A percentile compares a stretch with the other conserved stretches of the same genome.
phyloP scores from a whole-genome alignment of 176 grass and related monocot species.

The Alloteropsis semialata region DNA sequence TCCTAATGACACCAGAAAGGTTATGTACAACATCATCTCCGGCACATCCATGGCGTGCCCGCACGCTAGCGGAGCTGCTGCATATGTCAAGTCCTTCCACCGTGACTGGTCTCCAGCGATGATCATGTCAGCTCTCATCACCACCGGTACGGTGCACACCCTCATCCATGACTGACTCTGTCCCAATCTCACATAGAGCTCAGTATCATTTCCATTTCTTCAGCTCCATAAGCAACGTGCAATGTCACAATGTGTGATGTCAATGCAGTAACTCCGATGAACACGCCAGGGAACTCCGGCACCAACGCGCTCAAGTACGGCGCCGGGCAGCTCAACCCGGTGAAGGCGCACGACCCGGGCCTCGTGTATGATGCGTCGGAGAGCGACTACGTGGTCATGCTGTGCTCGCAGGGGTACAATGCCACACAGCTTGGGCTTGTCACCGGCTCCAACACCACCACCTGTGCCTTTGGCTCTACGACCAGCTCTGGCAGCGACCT shows the following conservation, averaged over 20 bases:
- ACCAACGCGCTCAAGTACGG: conserved; percentile 16
- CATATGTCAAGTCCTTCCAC: conserved; percentile 49
- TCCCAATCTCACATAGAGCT: too few relatives aligned
- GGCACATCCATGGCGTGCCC: conserved; percentile 19
- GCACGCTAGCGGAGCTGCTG: neutral
- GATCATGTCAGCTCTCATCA: conserved; percentile 60
- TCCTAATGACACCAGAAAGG: neutral
- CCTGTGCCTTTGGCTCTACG: neutral
- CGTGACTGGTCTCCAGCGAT: conserved; percentile 52
- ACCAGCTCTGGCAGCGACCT: neutral
- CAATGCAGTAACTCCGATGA: conserved; percentile 43
- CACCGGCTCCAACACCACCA: neutral
- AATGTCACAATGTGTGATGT: neutral
- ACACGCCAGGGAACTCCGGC: conserved; percentile 5
- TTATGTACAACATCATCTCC: conserved; percentile 33
- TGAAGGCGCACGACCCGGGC: conserved; percentile 17
- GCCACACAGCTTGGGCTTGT: conserved; percentile 20
- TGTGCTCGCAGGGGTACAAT: conserved; percentile 44
- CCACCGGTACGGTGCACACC: conserved; percentile 23
- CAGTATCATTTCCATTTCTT: too few relatives aligned
- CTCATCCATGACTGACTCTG: neutral
- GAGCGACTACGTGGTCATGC: conserved; percentile 20
- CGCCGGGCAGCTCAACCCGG: neutral
- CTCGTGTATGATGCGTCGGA: conserved; percentile 38
- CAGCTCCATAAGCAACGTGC: too few relatives aligned